Percentiles rank a stretch among this genome's conserved stretches.
These are phyloP conservation scores for Lupinus albus DNA, from an alignment of 306 rosid genomes.

Conservation along the genomic window DNA sequence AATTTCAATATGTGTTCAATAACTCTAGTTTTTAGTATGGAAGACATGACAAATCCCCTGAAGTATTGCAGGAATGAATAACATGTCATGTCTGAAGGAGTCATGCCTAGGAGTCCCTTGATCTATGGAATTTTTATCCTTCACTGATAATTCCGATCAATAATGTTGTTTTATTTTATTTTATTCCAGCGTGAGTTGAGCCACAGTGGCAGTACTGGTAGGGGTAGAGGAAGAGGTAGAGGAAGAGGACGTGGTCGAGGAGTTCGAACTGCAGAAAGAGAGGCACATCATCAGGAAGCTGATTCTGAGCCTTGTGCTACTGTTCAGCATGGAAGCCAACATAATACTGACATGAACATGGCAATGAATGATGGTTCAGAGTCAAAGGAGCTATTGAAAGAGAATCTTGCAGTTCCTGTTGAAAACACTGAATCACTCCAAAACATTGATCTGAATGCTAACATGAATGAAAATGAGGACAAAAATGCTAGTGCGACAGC, in stretches of 20 bases:
- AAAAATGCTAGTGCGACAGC: slow-evolving; percentile 42
- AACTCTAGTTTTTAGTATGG: background rate
- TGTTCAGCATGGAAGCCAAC: slow-evolving; percentile 53
- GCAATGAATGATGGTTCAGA: slow-evolving; percentile 47
- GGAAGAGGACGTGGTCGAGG: slow-evolving; percentile 98
- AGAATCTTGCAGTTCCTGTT: slow-evolving; percentile 37
- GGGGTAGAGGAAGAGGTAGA: slow-evolving; percentile 94
- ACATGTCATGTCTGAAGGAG: background rate
- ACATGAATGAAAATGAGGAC: slow-evolving; percentile 55
- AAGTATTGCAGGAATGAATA: background rate
- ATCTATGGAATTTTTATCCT: background rate
- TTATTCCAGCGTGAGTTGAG: slow-evolving; percentile 67
- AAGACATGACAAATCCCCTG: slow-evolving; percentile 14
- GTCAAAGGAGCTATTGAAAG: slow-evolving; percentile 54
- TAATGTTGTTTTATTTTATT: slow-evolving; percentile 29
- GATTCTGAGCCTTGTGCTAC: slow-evolving; percentile 70
- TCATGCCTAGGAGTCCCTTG: slow-evolving; percentile 22
- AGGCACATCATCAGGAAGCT: slow-evolving; percentile 53
- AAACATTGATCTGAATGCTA: slow-evolving; percentile 64
- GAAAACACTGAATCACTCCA: slow-evolving; percentile 51
- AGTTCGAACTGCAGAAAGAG: slow-evolving; percentile 55
- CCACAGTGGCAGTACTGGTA: slow-evolving; percentile 70
- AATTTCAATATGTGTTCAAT: no score
- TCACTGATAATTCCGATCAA: background rate
- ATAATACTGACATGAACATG: slow-evolving; percentile 40